A percentile compares a stretch with the other conserved stretches of the same genome.
These are phyloP conservation scores for Alternaria hordeiaustralica DNA, from an alignment of 2,329 filamentous ascomycete species.

Conservation along the genomic window DNA sequence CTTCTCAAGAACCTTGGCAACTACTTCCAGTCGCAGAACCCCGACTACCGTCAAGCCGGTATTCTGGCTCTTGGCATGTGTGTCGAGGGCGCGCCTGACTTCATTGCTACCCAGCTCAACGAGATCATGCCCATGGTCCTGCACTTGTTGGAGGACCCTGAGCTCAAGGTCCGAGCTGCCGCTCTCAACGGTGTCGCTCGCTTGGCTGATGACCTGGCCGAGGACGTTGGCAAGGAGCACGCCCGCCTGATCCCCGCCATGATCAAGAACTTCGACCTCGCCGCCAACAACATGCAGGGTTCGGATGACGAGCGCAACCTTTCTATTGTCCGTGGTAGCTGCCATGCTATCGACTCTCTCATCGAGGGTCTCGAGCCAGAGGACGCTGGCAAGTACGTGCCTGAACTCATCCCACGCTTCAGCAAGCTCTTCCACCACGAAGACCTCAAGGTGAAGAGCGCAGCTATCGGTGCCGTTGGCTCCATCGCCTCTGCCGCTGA, in stretches of 20 bases:
- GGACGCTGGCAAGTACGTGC: constrained; percentile 81
- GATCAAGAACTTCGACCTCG: constrained; percentile 86
- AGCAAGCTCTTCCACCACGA: constrained; percentile 82
- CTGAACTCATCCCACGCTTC: constrained; percentile 82
- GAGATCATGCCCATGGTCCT: constrained; percentile 86
- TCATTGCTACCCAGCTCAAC: constrained; percentile 90
- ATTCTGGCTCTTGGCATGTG: constrained; percentile 92
- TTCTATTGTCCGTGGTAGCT: constrained; percentile 86
- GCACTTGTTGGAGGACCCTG: constrained; percentile 81
- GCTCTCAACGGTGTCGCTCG: constrained; percentile 87
- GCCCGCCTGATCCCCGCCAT: constrained; percentile 82
- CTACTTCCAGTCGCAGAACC: constrained; percentile 76
- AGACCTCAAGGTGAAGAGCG: constrained; percentile 87
- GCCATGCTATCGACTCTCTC: constrained; percentile 88
- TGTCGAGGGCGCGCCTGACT: constrained; percentile 95
- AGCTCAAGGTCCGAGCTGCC: constrained; percentile 83
- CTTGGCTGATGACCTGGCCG: constrained; percentile 89
- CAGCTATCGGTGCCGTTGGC: constrained; percentile 86
- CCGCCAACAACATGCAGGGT: constrained; percentile 69
- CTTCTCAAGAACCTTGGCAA: constrained; percentile 84
- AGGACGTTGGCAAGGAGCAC: constrained; percentile 87
- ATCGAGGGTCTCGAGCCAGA: constrained; percentile 83
- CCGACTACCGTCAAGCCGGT: constrained; percentile 84
- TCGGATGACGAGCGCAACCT: constrained; percentile 75
- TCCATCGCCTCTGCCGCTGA: constrained; percentile 88